Evolutionary conservation across 2,329 filamentous ascomycete genomes (phyloP).

Genomic region (Ceratocystis huliohia): DNA sequence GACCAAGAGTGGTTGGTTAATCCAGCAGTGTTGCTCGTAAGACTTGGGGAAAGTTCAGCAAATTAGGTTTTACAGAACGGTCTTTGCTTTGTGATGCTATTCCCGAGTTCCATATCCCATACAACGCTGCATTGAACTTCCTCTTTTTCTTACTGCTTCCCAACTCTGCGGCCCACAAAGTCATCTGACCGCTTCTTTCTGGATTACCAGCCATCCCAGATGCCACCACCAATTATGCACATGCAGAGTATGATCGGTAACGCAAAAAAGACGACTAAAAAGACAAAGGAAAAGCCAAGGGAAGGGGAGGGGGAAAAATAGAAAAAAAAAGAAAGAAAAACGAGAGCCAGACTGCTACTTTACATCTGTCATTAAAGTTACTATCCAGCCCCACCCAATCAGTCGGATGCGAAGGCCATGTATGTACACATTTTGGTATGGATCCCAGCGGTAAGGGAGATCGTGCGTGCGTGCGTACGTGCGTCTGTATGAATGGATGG

Average conservation of each 20-base stretch:
- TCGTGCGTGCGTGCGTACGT: neutral
- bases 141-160: neutral
- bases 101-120: neutral
- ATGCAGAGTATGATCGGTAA: conserved; percentile 8
- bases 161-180: neutral
- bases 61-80: neutral
- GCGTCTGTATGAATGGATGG: neutral
- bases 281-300: neutral
- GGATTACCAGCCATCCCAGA: neutral
- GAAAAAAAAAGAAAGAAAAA: neutral
- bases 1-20: neutral
- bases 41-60: neutral
- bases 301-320: neutral
- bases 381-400: neutral
- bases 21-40: neutral
- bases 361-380: neutral
- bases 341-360: neutral
- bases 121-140: neutral
- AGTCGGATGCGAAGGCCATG: neutral
- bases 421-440: conserved; percentile 8
- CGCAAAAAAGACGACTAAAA: neutral
- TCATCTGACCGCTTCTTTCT: conserved; percentile 3
- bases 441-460: conserved; percentile 3
- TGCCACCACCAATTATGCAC: conserved; percentile 1
- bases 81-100: neutral